Conservation (phyloP, 805 yeast species). For the Trichomonascus vanleenenianus region DNA sequence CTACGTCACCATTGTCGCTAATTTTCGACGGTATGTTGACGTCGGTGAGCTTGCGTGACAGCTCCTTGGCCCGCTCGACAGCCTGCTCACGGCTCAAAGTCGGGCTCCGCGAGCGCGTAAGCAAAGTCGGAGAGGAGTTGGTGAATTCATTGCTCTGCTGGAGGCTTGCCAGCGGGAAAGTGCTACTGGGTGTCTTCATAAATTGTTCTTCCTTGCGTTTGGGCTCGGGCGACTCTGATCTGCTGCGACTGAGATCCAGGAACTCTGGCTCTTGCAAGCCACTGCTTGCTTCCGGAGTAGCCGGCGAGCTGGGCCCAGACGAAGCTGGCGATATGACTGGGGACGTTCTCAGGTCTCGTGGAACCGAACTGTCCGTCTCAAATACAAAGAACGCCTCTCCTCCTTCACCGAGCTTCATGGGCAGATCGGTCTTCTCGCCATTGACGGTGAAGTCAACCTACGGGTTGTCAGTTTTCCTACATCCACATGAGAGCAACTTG, state of each 20-base stretch:
- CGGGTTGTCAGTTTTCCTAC: too few relatives aligned
- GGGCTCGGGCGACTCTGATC: slow-evolving; percentile 6
- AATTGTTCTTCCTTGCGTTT: neutral
- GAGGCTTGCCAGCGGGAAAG: neutral
- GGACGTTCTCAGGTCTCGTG: slow-evolving; percentile 72
- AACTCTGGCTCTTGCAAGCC: slow-evolving; percentile 41
- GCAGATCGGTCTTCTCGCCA: slow-evolving; percentile 70
- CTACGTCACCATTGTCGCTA: slow-evolving; percentile 82
- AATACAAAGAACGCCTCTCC: slow-evolving; percentile 98
- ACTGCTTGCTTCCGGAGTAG: slow-evolving; percentile 12
- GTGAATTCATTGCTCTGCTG: neutral
- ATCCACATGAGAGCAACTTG: too few relatives aligned
- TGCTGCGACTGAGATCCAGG: slow-evolving; percentile 32
- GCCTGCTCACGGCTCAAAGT: slow-evolving; percentile 32
- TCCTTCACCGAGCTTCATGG: slow-evolving; percentile 95
- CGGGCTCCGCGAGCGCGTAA: slow-evolving; percentile 11
- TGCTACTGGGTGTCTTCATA: neutral
- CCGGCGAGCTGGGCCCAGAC: slow-evolving; percentile 28
- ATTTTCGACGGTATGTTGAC: slow-evolving; percentile 82
- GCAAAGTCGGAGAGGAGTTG: neutral
- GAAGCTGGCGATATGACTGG: slow-evolving; percentile 72
- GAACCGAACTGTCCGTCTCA: slow-evolving; percentile 67
- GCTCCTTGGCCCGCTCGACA: slow-evolving; percentile 50
- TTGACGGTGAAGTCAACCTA: slow-evolving; percentile 76
- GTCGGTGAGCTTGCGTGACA: slow-evolving; percentile 56